Percentiles rank a stretch among this genome's conserved stretches.
Conservation (phyloP, 192 early-diverging fungal species). For the Jimgerdemannia lactiflua region DNA sequence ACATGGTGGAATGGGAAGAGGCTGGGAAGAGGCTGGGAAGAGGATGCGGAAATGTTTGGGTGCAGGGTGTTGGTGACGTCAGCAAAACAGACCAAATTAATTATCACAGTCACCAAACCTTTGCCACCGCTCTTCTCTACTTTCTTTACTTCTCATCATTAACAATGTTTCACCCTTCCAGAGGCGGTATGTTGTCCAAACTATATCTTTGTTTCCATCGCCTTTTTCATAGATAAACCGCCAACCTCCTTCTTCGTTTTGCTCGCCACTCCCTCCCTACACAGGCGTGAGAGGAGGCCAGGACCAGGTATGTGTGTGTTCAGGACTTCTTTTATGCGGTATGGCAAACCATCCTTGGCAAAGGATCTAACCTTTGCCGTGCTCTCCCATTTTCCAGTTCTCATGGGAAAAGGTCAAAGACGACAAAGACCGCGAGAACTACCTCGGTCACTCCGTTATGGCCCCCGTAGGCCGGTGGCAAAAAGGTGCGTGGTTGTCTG, state of each 20-base stretch:
- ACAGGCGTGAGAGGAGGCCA: slow-evolving; percentile 28
- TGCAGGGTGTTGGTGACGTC: not conserved
- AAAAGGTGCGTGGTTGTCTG: slow-evolving; percentile 36
- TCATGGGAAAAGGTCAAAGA: slow-evolving; percentile 60
- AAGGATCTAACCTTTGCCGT: not conserved
- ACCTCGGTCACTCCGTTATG: slow-evolving; percentile 76
- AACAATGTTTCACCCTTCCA: slow-evolving; percentile 25
- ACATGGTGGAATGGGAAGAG: not conserved
- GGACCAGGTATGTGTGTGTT: slow-evolving; percentile 25
- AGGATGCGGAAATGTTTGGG: not conserved
- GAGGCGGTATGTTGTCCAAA: slow-evolving; percentile 19
- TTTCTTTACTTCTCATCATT: slow-evolving; percentile 1
- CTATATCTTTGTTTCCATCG: not conserved
- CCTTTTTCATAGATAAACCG: not conserved
- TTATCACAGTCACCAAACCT: no score
- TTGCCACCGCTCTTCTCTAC: not conserved
- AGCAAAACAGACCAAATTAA: not conserved
- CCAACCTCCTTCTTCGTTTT: not conserved
- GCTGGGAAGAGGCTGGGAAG: no score
- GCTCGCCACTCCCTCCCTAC: not conserved
- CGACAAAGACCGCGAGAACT: slow-evolving; percentile 79
- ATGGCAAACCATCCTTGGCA: not conserved
- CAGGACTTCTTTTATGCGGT: not conserved
- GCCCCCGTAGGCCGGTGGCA: slow-evolving; percentile 83
- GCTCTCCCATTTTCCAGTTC: slow-evolving; percentile 26